Conservation (phyloP, 2,329 filamentous ascomycete species). For the Sporothrix globosa region DNA sequence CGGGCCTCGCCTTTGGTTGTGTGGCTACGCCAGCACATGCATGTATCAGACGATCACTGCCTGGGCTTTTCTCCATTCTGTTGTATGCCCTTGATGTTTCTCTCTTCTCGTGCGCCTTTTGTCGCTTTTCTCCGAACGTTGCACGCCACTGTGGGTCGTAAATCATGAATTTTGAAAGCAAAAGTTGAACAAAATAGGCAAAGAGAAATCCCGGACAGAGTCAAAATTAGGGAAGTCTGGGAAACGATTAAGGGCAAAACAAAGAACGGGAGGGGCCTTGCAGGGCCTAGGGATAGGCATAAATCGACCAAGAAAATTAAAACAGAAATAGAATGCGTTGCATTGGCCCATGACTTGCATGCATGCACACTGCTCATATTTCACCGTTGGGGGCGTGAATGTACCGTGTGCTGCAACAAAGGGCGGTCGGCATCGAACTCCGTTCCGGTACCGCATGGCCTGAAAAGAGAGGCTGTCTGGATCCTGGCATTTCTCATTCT, state of each 20-base stretch:
- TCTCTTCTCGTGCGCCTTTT: background rate
- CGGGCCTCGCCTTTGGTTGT: slow-evolving; percentile 23
- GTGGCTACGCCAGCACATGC: slow-evolving; percentile 9
- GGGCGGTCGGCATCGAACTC: background rate
- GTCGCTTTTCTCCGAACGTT: slow-evolving; percentile 16
- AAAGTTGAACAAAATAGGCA: background rate
- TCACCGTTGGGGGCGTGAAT: slow-evolving; percentile 15
- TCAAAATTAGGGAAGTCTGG: background rate
- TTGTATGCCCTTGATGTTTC: background rate
- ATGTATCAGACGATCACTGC: slow-evolving; percentile 31
- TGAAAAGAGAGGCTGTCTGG: background rate
- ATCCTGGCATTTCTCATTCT: slow-evolving; percentile 3
- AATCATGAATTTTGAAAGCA: background rate
- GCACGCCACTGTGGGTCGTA: background rate
- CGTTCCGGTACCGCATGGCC: slow-evolving; percentile 2
- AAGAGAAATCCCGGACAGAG: background rate
- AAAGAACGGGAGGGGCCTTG: background rate
- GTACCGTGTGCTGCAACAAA: slow-evolving; percentile 16
- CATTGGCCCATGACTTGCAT: slow-evolving; percentile 34
- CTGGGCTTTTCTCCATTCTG: background rate
- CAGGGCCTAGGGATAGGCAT: background rate
- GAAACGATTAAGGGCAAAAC: background rate
- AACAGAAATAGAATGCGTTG: slow-evolving; percentile 20
- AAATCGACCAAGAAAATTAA: background rate
- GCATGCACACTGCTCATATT: background rate